phyloP scores from a whole-genome alignment of 371 early-diverging fungal genomes.

The Syncephalastrum sp. region DNA sequence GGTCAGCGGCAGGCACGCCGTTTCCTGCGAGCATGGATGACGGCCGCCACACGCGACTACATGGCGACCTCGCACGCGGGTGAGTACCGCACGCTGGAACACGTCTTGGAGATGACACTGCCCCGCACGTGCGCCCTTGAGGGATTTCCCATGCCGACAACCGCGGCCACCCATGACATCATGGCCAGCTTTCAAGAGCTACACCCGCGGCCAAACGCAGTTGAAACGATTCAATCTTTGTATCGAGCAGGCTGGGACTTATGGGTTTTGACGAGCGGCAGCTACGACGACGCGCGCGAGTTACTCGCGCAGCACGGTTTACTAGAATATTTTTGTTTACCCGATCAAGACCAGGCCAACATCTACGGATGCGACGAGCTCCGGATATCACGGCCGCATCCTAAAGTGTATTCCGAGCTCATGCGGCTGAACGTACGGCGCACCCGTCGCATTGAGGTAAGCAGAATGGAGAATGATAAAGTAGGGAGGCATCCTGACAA shows the following conservation, averaged over 20 bases:
- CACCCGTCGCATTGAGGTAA: slow-evolving; percentile 43
- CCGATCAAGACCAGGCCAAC: slow-evolving; percentile 4
- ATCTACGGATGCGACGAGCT: slow-evolving; percentile 38
- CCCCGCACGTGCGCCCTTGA: slow-evolving; percentile 17
- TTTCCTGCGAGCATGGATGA: slow-evolving; percentile 30
- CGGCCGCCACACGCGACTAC: slow-evolving; percentile 26
- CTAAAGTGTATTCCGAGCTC: slow-evolving; percentile 40
- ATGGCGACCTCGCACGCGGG: slow-evolving; percentile 39
- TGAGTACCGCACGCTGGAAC: slow-evolving; percentile 22
- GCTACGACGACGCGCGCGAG: slow-evolving; percentile 7
- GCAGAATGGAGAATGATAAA: background rate
- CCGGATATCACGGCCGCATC: slow-evolving; percentile 38
- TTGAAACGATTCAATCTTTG: slow-evolving; percentile 18
- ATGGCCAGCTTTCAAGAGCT: slow-evolving; percentile 24
- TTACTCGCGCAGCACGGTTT: slow-evolving; percentile 12
- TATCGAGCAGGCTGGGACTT: slow-evolving; percentile 29
- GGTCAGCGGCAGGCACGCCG: background rate
- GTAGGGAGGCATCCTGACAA: background rate
- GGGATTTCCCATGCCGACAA: slow-evolving; percentile 6
- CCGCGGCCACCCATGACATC: slow-evolving; percentile 11
- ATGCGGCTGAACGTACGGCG: slow-evolving; percentile 36
- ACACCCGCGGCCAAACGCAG: slow-evolving; percentile 9
- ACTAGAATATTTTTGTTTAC: slow-evolving; percentile 6
- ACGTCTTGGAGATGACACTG: slow-evolving; percentile 20
- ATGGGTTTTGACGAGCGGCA: slow-evolving; percentile 32